Evolutionary conservation across 306 rosid species (phyloP).

Genomic region (Cucurbita pepo): DNA sequence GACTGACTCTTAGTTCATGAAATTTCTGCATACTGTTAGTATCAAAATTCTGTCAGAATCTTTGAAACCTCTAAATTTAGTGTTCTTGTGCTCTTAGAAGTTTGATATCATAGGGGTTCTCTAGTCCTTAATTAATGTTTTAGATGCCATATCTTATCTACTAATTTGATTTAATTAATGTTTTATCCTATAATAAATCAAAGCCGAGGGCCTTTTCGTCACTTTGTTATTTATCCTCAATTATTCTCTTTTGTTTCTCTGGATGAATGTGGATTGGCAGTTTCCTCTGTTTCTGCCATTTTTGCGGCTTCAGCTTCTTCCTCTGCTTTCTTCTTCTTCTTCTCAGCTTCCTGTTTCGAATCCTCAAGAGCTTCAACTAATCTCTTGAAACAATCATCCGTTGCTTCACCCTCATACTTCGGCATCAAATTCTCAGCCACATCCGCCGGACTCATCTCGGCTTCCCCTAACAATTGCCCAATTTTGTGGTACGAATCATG

Average conservation of each 20-base stretch:
- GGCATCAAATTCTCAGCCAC: conserved; percentile 81
- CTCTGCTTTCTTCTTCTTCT: conserved; percentile 14
- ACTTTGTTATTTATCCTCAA: too few species aligned
- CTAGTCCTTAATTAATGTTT: too few species aligned
- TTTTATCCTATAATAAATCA: too few species aligned
- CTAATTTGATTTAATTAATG: too few species aligned
- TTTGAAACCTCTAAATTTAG: neutral
- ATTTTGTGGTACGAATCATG: conserved; percentile 24
- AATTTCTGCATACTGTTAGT: neutral
- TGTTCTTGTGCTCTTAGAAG: neutral
- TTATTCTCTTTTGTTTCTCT: too few species aligned
- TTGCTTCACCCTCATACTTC: conserved; percentile 16
- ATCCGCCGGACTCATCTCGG: conserved; percentile 51
- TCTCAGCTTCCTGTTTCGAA: conserved; percentile 16
- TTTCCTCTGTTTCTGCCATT: neutral
- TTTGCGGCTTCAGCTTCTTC: neutral
- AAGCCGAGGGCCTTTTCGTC: too few species aligned
- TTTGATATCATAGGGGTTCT: too few species aligned
- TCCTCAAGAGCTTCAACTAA: conserved; percentile 42
- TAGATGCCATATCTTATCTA: too few species aligned
- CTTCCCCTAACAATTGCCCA: conserved; percentile 17
- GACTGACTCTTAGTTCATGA: neutral
- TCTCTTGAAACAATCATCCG: conserved; percentile 16
- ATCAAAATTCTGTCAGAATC: neutral
- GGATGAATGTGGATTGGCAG: too few species aligned